Conservation (phyloP, 441 rosid genomes). For the Pelargonium citronellum region DNA sequence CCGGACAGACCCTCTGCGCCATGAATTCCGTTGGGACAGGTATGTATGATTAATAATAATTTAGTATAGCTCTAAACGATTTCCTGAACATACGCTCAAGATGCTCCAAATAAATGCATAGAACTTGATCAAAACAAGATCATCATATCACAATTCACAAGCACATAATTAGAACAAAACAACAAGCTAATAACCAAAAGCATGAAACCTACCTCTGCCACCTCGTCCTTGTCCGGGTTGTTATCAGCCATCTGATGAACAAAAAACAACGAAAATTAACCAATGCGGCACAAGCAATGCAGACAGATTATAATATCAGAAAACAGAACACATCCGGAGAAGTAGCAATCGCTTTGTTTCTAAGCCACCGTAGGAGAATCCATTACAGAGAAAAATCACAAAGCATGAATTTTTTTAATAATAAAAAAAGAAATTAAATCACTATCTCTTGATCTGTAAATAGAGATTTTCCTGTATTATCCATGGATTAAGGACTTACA, state of each 20-base stretch:
- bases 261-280: background rate
- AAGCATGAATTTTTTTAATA: background rate
- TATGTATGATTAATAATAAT: too few relatives aligned
- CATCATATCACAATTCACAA: background rate
- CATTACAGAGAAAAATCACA: background rate
- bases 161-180: background rate
- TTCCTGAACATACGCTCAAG: background rate
- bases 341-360: too few relatives aligned
- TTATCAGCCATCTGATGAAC: slow-evolving; percentile 47
- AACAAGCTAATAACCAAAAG: slow-evolving; percentile 2
- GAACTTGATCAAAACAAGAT: too few relatives aligned
- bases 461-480: background rate
- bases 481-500: background rate
- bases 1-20: too few relatives aligned
- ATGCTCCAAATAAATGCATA: background rate
- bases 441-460: background rate
- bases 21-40: too few relatives aligned
- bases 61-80: background rate
- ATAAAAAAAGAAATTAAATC: background rate
- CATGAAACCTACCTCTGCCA: slow-evolving; percentile 40
- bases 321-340: too few relatives aligned
- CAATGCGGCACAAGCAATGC: background rate
- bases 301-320: too few relatives aligned
- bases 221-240: slow-evolving; percentile 41
- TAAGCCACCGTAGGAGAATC: background rate